Conservation (phyloP, 208 protist species). For the Wallacemonas sp. region DNA sequence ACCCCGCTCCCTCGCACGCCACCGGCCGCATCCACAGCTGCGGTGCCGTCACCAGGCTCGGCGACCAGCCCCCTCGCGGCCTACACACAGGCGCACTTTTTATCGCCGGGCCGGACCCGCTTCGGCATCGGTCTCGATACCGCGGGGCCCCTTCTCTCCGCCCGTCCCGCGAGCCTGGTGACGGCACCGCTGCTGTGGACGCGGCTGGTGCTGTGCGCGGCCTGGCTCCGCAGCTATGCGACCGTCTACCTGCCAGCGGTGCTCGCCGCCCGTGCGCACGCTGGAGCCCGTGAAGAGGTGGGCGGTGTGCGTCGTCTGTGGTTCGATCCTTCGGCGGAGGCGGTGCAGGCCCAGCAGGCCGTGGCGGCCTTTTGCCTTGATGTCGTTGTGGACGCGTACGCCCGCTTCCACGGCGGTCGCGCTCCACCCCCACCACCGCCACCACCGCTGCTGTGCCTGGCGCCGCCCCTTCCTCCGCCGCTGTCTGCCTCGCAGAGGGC, state of each 20-base stretch:
- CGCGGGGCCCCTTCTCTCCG: conserved; percentile 32
- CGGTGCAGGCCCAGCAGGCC: conserved; percentile 10
- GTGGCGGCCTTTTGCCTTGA: conserved; percentile 38
- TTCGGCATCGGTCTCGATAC: conserved; percentile 6
- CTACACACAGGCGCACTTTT: conserved; percentile 25
- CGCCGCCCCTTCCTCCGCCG: not conserved
- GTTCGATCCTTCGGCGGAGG: conserved; percentile 1
- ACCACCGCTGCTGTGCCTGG: not conserved
- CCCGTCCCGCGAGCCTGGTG: conserved; percentile 45
- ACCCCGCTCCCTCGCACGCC: not conserved
- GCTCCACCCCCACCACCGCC: not conserved
- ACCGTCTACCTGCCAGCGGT: conserved; percentile 8
- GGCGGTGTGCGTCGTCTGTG: not conserved
- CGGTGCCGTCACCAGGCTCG: not conserved
- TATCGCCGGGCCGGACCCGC: conserved; percentile 24
- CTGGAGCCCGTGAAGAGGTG: not conserved
- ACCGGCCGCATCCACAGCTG: not conserved
- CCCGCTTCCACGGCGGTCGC: conserved; percentile 1
- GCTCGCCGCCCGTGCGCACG: not conserved
- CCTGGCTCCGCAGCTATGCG: conserved; percentile 57
- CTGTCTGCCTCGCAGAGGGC: not conserved
- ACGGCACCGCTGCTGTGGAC: conserved; percentile 58
- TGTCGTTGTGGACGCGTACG: conserved; percentile 45
- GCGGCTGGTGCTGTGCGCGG: conserved; percentile 59
- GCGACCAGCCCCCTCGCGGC: not conserved